Conservation (phyloP, 257 asterid genomes). For the Anisodus acutangulus region DNA sequence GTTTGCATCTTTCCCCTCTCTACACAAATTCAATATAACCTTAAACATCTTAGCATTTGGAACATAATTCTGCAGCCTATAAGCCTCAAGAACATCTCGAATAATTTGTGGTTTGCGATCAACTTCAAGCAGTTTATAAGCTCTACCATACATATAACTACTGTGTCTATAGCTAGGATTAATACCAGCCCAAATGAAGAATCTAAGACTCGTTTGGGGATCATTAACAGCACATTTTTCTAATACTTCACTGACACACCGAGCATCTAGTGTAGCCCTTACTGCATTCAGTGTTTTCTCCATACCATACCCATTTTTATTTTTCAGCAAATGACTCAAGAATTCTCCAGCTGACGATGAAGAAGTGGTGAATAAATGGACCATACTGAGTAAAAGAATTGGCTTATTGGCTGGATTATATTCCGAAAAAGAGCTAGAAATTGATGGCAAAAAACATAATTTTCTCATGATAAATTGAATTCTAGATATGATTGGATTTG, state of each 20-base stretch:
- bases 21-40: slow-evolving; percentile 71
- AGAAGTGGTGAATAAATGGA: slow-evolving; percentile 42
- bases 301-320: slow-evolving; percentile 43
- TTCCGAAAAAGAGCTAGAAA: slow-evolving; percentile 35
- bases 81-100: slow-evolving; percentile 58
- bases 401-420: slow-evolving; percentile 37
- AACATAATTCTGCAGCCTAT: slow-evolving; percentile 42
- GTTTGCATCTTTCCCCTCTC: slow-evolving; percentile 69
- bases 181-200: slow-evolving; percentile 90
- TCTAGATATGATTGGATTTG: neutral
- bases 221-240: slow-evolving; percentile 56
- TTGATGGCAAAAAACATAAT: slow-evolving; percentile 34
- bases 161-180: slow-evolving; percentile 67
- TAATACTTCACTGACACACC: slow-evolving; percentile 62
- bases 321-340: slow-evolving; percentile 52
- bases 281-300: slow-evolving; percentile 59
- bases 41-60: slow-evolving; percentile 69
- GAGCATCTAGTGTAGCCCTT: slow-evolving; percentile 54
- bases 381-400: slow-evolving; percentile 26
- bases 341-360: slow-evolving; percentile 59
- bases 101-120: slow-evolving; percentile 52
- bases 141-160: slow-evolving; percentile 57
- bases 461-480: slow-evolving; percentile 9
- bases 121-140: slow-evolving; percentile 60
- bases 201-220: slow-evolving; percentile 69